Conservation (phyloP, 768 basidiomycete genomes). For the Clitopilus passeckerianus region DNA sequence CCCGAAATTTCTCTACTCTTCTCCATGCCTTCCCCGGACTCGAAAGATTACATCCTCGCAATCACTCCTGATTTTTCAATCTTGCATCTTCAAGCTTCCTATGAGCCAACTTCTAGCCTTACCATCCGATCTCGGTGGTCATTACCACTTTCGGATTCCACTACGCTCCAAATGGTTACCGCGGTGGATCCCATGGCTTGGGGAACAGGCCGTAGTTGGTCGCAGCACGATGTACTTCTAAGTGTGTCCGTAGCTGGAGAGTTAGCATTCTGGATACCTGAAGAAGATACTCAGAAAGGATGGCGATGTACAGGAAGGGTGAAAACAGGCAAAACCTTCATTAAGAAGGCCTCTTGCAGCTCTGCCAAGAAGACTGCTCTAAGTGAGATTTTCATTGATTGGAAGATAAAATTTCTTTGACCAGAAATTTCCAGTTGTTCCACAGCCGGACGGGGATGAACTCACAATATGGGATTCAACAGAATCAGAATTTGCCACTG, state of each 20-base stretch:
- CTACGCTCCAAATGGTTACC: slow-evolving; percentile 50
- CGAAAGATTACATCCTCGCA: slow-evolving; percentile 58
- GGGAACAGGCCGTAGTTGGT: slow-evolving; percentile 44
- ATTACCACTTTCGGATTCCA: slow-evolving; percentile 42
- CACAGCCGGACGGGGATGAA: slow-evolving; percentile 59
- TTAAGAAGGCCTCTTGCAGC: slow-evolving; percentile 78
- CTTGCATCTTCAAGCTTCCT: slow-evolving; percentile 45
- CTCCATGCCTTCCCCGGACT: slow-evolving; percentile 51
- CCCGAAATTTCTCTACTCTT: slow-evolving; percentile 59
- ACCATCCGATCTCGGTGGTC: slow-evolving; percentile 40
- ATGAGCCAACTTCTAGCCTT: slow-evolving; percentile 29
- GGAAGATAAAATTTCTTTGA: slow-evolving; percentile 1
- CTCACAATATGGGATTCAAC: slow-evolving; percentile 96
- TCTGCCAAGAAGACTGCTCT: slow-evolving; percentile 90
- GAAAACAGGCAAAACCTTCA: slow-evolving; percentile 58
- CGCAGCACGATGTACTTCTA: slow-evolving; percentile 67
- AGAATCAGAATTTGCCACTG: slow-evolving; percentile 89
- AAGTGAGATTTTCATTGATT: slow-evolving; percentile 42
- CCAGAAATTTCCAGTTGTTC: slow-evolving; percentile 47
- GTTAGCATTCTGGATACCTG: slow-evolving; percentile 83
- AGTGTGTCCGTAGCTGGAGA: slow-evolving; percentile 76
- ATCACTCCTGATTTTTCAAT: slow-evolving; percentile 59
- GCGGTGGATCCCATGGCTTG: slow-evolving; percentile 90
- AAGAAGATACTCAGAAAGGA: slow-evolving; percentile 24
- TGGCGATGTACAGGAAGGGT: slow-evolving; percentile 77